Evolutionary conservation across 2,329 filamentous ascomycete species (phyloP), one percentile per base, ranked within the genome.

Genomic region (Talaromyces sp.): DNA sequence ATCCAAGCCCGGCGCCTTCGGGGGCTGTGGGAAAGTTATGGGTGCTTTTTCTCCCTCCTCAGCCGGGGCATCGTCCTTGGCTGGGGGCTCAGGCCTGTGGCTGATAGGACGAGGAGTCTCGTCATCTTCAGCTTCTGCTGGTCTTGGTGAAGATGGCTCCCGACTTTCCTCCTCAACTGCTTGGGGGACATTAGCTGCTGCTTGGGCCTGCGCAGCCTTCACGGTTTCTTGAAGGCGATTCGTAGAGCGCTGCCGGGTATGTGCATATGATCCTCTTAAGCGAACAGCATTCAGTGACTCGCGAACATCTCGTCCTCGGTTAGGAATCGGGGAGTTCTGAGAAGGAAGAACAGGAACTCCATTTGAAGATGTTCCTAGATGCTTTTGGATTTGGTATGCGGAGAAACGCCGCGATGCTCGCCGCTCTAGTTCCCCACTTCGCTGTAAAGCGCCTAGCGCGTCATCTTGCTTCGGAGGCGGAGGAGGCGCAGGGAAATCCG

Each of bases 331-430:
- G 8, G 71, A 71, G 30, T 70, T 73, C 33, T 73, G 71, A 4
- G 70, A 65, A 22, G 93, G 91, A 17, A 97, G 83, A 67, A 95
- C 89, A 6, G 92, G 91, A 14, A 97, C 87, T 17, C 90, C 91
- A 72, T 87, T 91, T 14, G 89, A 83, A 35, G 88, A 87, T 14
- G 86, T 83, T 10, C 93, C 93, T 2, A 97, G 79, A 65, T 96
- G 91, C 69, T 97, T 97, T 41, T 91, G 90, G 62, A 99, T 96
- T 68, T 99, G 94, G 70, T 97, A 99, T 48, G 91, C 89, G 2
- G 94, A 97, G 70, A 97, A 99, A 66, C 94, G 82, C 62, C 93
- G 83, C 13, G 94, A 99, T 1, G 94, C 94, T 69, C 94, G 84
- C 68, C 94, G 85, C 74, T 99, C 94, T 45, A 99, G 77, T 61